These are phyloP conservation scores for Plasmodium fragile DNA, from an alignment of 169 alveolate genomes.

Conservation along the genomic window DNA sequence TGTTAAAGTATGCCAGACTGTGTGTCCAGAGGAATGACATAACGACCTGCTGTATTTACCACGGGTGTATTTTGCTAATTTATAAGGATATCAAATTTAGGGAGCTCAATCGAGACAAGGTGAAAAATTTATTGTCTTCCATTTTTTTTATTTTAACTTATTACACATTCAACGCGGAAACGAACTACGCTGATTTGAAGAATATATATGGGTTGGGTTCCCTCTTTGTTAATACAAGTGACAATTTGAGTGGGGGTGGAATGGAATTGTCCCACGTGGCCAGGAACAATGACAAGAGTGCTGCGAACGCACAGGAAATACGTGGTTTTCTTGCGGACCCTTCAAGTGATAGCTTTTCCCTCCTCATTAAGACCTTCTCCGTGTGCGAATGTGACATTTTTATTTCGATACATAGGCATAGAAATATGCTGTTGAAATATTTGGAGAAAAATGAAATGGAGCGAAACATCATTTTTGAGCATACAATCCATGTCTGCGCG, in stretches of 20 bases:
- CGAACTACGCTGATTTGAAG: slow-evolving; percentile 67
- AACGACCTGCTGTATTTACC: slow-evolving; percentile 58
- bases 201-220: slow-evolving; percentile 74
- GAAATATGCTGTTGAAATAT: slow-evolving; percentile 71
- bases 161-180: slow-evolving; percentile 65
- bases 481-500: slow-evolving; percentile 74
- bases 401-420: slow-evolving; percentile 66
- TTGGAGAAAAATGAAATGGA: slow-evolving; percentile 61
- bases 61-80: slow-evolving; percentile 69
- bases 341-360: slow-evolving; percentile 9
- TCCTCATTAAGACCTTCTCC: slow-evolving; percentile 63
- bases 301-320: not conserved
- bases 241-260: not conserved
- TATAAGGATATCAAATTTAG: slow-evolving; percentile 52
- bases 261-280: not conserved
- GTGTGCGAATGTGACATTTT: slow-evolving; percentile 74
- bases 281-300: not conserved
- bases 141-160: slow-evolving; percentile 66
- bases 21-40: slow-evolving; percentile 67
- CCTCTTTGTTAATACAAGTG: slow-evolving; percentile 69
- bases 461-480: slow-evolving; percentile 70
- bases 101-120: slow-evolving; percentile 48
- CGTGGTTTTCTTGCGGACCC: not conserved
- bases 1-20: slow-evolving; percentile 35
- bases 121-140: slow-evolving; percentile 60